phyloP scores from a whole-genome alignment of 2,329 filamentous ascomycete species.

The Penicillium paneum region DNA sequence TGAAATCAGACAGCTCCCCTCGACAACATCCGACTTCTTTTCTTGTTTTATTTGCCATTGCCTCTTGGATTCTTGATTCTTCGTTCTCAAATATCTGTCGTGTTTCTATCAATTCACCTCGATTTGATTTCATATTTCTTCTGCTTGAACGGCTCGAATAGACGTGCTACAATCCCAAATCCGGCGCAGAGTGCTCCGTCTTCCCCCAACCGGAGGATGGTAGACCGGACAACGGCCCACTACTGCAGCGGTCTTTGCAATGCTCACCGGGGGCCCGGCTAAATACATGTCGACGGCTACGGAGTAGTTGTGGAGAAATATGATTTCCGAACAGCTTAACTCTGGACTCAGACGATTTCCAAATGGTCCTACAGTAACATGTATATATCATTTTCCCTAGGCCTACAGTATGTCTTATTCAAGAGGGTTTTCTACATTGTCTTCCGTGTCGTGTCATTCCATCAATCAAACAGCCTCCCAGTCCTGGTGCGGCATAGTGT shows the following conservation, averaged over 20 bases:
- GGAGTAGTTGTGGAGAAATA: not conserved
- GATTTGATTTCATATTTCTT: constrained; percentile 1
- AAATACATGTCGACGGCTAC: constrained; percentile 21
- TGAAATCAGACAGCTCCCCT: constrained; percentile 15
- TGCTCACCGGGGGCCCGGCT: constrained; percentile 26
- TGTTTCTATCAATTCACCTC: not conserved
- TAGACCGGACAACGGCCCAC: constrained; percentile 29
- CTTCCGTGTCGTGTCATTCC: not conserved
- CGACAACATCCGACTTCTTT: not conserved
- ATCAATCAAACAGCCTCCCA: not conserved
- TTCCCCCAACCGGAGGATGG: constrained; percentile 25
- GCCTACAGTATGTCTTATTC: too few relatives aligned
- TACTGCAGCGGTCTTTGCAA: constrained; percentile 18
- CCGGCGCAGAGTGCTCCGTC: constrained; percentile 37
- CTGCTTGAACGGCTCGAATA: not conserved
- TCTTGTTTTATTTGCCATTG: not conserved
- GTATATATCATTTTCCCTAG: not conserved
- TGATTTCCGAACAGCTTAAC: not conserved
- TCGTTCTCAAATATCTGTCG: not conserved
- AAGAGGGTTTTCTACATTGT: too few relatives aligned
- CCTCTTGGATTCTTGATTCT: not conserved
- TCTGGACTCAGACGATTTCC: not conserved
- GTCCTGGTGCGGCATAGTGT: not conserved
- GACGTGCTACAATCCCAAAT: constrained; percentile 2
- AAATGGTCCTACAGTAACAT: not conserved